Base-by-base conservation (phyloP, 352 stramenopile species). In the Phytophthora kernoviae region DNA sequence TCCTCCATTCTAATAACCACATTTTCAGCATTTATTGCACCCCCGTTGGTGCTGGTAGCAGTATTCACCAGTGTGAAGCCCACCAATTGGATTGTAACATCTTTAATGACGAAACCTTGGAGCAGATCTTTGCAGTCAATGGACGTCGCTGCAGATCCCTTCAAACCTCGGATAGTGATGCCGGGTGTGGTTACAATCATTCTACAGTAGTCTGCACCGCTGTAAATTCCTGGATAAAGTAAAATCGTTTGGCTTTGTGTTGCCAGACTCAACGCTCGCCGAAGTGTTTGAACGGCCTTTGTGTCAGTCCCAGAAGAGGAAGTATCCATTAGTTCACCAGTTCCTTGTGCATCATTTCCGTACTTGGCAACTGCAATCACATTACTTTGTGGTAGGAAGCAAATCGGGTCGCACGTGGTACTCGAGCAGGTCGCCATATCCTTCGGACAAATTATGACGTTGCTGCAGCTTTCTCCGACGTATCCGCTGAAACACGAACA, bases 401-500 rank as follows among this genome's bases (percentile, higher is more conserved):
- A 90, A 21, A 87, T 48, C 1, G 69, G 65, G 9, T 88, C 74
- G 24, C 81, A 90, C 4, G 61, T 56, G 7, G 37, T 53, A 0
- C 9, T 8, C 17, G 49, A 65, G 40, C 81, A 90, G 0, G 50
- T 50, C 14, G 65, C 55, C 1, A 70, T 3, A 40, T 84, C 54
- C 14, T 51, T 44, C 2, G 76, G 78, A 22, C 81, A 90, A 1
- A 88, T 39, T 5, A 81, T 60, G 18, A 70, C 53, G 41, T 88
- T 90, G 17, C 72, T 84, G 48, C 78, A 90, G 48, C 84, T 82
- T 48, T 90, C 81, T 7, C 81, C 81, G 7, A 82, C 63, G 44
- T 73, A 88, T 0, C 78, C 78, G n/a, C 43, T 81, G 26, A 90
- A 77, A 21, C 81, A 90, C 6, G 49, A 49, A 24, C 81, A 90